These are phyloP conservation scores for Neoascochyta sp. DNA, from an alignment of 2,329 filamentous ascomycete species.

Conservation along the genomic window DNA sequence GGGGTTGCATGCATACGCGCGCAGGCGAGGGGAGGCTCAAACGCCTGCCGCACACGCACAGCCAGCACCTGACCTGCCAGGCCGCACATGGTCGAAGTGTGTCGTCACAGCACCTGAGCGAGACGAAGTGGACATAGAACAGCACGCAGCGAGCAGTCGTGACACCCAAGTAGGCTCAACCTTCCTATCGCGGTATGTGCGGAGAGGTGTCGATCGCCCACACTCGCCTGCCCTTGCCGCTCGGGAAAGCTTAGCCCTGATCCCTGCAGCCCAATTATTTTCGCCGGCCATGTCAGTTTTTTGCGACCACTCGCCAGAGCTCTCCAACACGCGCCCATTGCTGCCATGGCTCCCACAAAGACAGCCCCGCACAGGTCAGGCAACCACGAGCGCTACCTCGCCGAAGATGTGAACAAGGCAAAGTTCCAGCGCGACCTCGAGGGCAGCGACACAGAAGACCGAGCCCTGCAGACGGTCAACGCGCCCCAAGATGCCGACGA, in stretches of 20 bases:
- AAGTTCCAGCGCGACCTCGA: constrained; percentile 18
- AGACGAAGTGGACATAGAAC: no score
- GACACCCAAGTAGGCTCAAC: no score
- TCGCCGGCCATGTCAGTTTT: constrained; percentile 20
- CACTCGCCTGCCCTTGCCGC: constrained; percentile 14
- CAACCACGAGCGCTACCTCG: constrained; percentile 18
- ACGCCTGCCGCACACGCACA: no score
- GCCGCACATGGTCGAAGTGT: no score
- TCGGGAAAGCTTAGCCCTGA: no score
- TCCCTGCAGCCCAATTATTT: constrained; percentile 38
- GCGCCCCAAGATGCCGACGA: constrained; percentile 11
- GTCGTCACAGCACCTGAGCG: no score
- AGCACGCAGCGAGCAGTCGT: no score
- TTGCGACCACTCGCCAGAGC: constrained; percentile 16
- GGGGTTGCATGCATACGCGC: constrained; percentile 6
- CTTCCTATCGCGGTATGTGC: constrained; percentile 7
- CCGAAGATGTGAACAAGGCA: constrained; percentile 11
- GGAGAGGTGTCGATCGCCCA: constrained; percentile 11
- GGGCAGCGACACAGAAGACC: constrained; percentile 20
- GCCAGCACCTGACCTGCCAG: no score
- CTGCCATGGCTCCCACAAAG: constrained; percentile 29
- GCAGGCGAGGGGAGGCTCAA: neutral
- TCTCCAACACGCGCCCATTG: constrained; percentile 10
- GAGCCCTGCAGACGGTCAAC: constrained; percentile 19
- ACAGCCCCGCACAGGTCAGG: constrained; percentile 21